Evolutionary conservation across 257 asterid species (phyloP), one percentile per base, ranked within the genome.

Genomic region (Gynochthodes officinalis): DNA sequence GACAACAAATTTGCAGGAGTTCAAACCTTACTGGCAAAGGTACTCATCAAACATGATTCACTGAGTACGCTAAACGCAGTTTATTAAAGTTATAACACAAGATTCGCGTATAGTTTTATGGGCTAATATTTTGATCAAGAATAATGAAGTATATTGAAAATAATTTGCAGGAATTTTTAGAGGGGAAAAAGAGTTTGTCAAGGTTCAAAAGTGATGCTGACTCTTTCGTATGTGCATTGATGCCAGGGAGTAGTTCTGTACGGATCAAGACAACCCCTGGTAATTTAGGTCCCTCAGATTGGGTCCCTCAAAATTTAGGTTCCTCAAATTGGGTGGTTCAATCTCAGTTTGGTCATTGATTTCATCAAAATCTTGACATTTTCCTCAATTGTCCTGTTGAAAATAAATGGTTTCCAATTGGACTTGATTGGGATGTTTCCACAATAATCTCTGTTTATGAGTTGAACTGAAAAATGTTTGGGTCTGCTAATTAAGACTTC

Each of bases 1-100:
- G 98, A 92, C 67, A 85, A 84, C 80, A 92, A 92, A 75, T 87
- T 87, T 75, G 88, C 89, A 19, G 98, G 98, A 39, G 95, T 78
- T 66, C 96, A 92, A 74, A 82, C 81, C 19, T 61, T 61, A 61
- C 44, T 61, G 5, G 67, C 67, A 16, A 61, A 61, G 67, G 67
- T 61, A 60, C 2, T 43, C 53, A 13, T 13, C 53, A 13, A 48
- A 13, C 21, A 48, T 2, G 4, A 48, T 48, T 13, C 13, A 48
- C 5, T 53, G 59, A n/a, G n/a, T n/a, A n/a, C n/a, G n/a, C n/a
- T n/a, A n/a, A n/a, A n/a, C n/a, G n/a, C n/a, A n/a, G n/a, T n/a
- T n/a, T n/a, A 44, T 23, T 66, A 5, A 55, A 23, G 27, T 12
- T 28, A 23, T 55, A 13, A 55, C 32, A n/a, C n/a, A n/a, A n/a